These are phyloP conservation scores for Ophiostoma angusticollis DNA, from an alignment of 2,329 filamentous ascomycete species.

Conservation along the genomic window DNA sequence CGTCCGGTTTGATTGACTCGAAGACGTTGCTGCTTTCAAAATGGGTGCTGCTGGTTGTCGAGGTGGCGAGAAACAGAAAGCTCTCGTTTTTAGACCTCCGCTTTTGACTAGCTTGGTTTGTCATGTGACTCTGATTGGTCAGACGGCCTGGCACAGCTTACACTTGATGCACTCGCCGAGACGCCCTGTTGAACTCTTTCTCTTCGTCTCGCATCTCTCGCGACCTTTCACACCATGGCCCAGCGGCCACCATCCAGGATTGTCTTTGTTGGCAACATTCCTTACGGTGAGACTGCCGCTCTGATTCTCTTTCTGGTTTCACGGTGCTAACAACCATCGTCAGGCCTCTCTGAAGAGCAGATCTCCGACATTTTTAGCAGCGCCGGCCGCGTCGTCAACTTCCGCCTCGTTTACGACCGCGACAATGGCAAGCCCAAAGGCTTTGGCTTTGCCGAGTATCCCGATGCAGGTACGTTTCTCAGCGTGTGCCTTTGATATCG, in stretches of 20 bases:
- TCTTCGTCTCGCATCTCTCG: not conserved
- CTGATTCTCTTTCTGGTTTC: not conserved
- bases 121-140: no score
- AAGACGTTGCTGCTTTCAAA: no score
- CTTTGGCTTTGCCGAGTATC: conserved; percentile 93
- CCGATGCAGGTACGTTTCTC: conserved; percentile 72
- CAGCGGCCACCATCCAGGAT: conserved; percentile 61
- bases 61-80: no score
- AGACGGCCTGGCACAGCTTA: no score
- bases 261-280: conserved; percentile 76
- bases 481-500: no score
- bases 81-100: no score
- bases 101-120: no score
- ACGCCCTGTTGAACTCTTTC: not conserved
- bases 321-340: conserved; percentile 1
- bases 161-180: no score
- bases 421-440: conserved; percentile 92
- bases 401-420: conserved; percentile 87
- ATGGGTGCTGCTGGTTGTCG: no score
- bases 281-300: conserved; percentile 47
- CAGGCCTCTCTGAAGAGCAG: conserved; percentile 89
- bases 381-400: conserved; percentile 81
- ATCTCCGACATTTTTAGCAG: conserved; percentile 88
- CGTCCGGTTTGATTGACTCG: no score
- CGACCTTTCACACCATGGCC: not conserved